Percentiles rank a stretch among this genome's conserved stretches.
Conservation (phyloP, 305 asterid genomes). For the Fraxinus greggii region DNA sequence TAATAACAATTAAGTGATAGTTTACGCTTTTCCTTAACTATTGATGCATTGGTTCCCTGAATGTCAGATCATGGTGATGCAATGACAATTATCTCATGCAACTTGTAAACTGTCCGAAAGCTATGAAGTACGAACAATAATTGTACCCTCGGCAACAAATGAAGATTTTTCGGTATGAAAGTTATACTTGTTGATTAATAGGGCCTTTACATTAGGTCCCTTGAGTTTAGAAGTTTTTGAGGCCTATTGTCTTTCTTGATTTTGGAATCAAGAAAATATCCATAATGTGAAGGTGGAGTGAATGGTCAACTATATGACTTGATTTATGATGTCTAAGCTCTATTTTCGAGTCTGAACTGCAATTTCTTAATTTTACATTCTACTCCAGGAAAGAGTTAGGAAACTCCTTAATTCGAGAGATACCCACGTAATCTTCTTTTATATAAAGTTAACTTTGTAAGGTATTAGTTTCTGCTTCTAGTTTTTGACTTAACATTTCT, state of each 20-base stretch:
- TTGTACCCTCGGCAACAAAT: neutral
- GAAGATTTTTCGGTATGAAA: neutral
- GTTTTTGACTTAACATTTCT: neutral
- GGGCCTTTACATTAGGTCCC: neutral
- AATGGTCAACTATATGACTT: neutral
- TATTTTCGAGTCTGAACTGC: neutral
- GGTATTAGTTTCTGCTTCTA: neutral
- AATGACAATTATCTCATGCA: neutral
- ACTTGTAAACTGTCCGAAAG: neutral
- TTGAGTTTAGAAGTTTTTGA: neutral
- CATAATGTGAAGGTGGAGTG: neutral
- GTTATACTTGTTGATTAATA: neutral
- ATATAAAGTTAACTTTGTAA: neutral
- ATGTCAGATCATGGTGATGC: neutral
- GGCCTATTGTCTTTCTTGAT: neutral
- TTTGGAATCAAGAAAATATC: neutral
- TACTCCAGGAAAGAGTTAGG: neutral
- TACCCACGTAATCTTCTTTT: neutral
- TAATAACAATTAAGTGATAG: neutral
- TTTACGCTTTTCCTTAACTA: neutral
- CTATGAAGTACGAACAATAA: no score
- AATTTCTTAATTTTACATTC: neutral
- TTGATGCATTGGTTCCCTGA: neutral
- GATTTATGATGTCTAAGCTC: neutral
- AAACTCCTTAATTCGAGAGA: neutral